A percentile compares a stretch with the other conserved stretches of the same genome.
phyloP scores from a whole-genome alignment of 2,329 filamentous ascomycete genomes.

The Venturia aucupariae region DNA sequence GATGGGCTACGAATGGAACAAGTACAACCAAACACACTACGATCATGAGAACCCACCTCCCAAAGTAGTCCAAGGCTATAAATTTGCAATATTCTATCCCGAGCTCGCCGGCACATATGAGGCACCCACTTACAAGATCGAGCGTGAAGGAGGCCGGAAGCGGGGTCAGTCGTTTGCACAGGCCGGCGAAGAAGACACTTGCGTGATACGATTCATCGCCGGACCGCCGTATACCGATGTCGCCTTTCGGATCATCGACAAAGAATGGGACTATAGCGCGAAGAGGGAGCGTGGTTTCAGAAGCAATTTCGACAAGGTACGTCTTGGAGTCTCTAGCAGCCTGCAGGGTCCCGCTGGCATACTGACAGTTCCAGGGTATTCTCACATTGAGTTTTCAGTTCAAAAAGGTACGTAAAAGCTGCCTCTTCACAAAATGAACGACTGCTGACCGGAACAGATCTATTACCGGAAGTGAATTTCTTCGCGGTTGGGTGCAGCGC shows the following conservation, averaged over 20 bases:
- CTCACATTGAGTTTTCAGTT: conserved; percentile 96
- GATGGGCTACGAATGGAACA: conserved; percentile 99
- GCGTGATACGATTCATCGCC: conserved; percentile 88
- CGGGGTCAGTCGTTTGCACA: conserved; percentile 87
- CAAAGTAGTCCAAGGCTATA: conserved; percentile 97
- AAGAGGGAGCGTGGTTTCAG: conserved; percentile 91
- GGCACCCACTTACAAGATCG: conserved; percentile 91
- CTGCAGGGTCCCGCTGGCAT: conserved; percentile 21
- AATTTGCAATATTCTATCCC: conserved; percentile 99
- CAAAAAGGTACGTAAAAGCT: conserved; percentile 62
- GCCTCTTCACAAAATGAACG: neutral
- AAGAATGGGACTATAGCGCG: conserved; percentile 97
- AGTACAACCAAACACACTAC: conserved; percentile 99
- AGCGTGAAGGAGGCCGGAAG: conserved; percentile 81
- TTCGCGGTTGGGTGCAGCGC: neutral
- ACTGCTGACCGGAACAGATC: conserved; percentile 31
- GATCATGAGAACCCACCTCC: conserved; percentile 96
- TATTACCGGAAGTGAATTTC: conserved; percentile 44
- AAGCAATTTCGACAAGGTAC: conserved; percentile 94
- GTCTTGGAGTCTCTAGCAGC: neutral
- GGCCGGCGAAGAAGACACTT: conserved; percentile 93
- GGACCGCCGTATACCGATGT: conserved; percentile 95
- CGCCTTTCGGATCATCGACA: conserved; percentile 93
- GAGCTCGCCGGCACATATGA: conserved; percentile 92
- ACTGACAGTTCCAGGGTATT: conserved; percentile 56